Conservation (phyloP, 345 rosid species). For the Citrus unshiu region DNA sequence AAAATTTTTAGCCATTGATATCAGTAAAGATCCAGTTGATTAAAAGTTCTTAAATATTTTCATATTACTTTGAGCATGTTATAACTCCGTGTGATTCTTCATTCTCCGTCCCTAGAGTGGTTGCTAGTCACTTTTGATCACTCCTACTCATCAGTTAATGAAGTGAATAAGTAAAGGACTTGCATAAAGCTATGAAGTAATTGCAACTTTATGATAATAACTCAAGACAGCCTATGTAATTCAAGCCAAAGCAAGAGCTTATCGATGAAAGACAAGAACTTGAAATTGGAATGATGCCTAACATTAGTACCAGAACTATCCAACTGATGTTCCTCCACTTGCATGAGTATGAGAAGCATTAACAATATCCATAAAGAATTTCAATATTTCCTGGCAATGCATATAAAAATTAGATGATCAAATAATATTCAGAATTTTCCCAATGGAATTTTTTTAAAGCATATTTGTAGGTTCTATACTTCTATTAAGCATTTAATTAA, state of each 20-base stretch:
- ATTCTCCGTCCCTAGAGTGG: slow-evolving; percentile 28
- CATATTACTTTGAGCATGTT: slow-evolving; percentile 44
- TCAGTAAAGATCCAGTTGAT: too few species aligned
- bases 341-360: slow-evolving; percentile 86
- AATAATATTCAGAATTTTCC: neutral
- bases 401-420: neutral
- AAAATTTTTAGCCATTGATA: too few species aligned
- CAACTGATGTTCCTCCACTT: slow-evolving; percentile 79
- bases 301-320: slow-evolving; percentile 65
- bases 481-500: too few species aligned
- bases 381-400: slow-evolving; percentile 35
- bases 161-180: neutral
- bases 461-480: too few species aligned
- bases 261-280: neutral
- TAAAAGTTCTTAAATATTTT: too few species aligned
- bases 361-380: slow-evolving; percentile 72
- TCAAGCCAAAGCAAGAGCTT: neutral
- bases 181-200: neutral
- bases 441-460: neutral
- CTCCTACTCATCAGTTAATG: slow-evolving; percentile 21
- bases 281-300: neutral
- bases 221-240: neutral
- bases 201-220: neutral
- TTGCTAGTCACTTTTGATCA: slow-evolving; percentile 43
- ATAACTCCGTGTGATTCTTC: slow-evolving; percentile 49